Evolutionary conservation across 2,329 filamentous ascomycete species (phyloP), one percentile per base, ranked within the genome.

Genomic region (Colletotrichum sp.): DNA sequence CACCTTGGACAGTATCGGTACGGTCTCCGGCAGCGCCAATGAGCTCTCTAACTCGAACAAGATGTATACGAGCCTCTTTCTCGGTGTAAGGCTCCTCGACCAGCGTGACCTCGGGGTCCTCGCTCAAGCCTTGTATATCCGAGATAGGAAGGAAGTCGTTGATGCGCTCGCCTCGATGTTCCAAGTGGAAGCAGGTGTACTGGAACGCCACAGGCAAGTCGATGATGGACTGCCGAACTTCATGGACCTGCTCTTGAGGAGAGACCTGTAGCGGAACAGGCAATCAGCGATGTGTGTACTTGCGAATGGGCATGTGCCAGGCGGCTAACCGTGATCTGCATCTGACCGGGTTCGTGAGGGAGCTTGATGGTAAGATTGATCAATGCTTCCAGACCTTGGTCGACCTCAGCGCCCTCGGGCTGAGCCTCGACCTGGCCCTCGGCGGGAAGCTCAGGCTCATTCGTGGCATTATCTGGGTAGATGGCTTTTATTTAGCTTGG

Each of bases 141-240:
- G 95, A 96, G 77, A 99, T 91, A 84, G 98, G 94, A 76, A 98
- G 91, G 81, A 97, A 99, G 86, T 99, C 97, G 85, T 99, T 99
- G 90, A 99, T 94, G 79, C 95, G 94, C 85, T 95, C 89, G 80
- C 95, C 95, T 76, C 95, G 93, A 87, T 96, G 93, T 87, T 99
- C 96, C 81, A 99, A 93, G 87, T 99, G 97, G 89, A 99, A 99
- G 89, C 97, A 99, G 69, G 97, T 98, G 88, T 98, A 98, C 86
- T 98, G 96, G 87, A 98, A 97, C 68, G 96, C 98, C 76, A 94
- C 91, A 7, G 97, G 97, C 66, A 96, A 91, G 86, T 99, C 97
- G 87, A 98, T 96, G 84, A 99, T 95, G 77, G 96, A 96, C 87
- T 99, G 97, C 79, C 97, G 95, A 81, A 99, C 93, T 89, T 99